Evolutionary conservation across 2,329 filamentous ascomycete species (phyloP), one percentile per base, ranked within the genome.

Genomic region (Fusarium verticillioides): DNA sequence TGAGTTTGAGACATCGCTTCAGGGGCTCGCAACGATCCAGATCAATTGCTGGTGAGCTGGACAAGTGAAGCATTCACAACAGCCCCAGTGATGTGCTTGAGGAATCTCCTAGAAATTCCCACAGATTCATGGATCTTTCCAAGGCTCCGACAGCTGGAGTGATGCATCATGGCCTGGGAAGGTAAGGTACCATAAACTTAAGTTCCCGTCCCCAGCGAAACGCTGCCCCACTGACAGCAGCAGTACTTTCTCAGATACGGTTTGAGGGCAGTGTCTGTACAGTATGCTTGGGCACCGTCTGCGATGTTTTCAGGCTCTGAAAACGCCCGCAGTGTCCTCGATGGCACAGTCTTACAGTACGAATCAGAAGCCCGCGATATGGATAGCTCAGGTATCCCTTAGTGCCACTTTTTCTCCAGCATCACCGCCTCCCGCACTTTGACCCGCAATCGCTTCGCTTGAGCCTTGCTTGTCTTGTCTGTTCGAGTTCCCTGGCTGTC

Each of bases 391-490:
- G 26, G 57, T 72, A 65, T 47, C 59, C 61, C 23, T 19, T 43
- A 23, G 63, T 57, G 19, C n/a, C 71, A 74, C 68, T 59, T 72
- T 52, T 56, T 50, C 52, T 65, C 62, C 72, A 71, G 59, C 63
- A 74, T 71, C 63, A 74, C 70, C 70, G 64, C 70, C 63, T 73
- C 66, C 70, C 57, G 70, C 70, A 69, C 56, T 56, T 59, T 52
- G 59, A 71, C 67, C 71, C 59, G 67, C 71, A 60, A 70, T 59
- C 46, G 62, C 37, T 62, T 60, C 67, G 71, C 59, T 74, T 63
- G 61, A 53, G 50, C 50, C 71, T 56, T 63, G 66, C 46, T 56
- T 59, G 71, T 26, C 54, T 62, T 56, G 71, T 26, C 50, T 60
- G 64, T 46, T 65, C 42, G 19, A 60, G 53, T 60, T 72, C 54